phyloP scores from a whole-genome alignment of 176 grass and related monocot species.

The Bromus sterilis region DNA sequence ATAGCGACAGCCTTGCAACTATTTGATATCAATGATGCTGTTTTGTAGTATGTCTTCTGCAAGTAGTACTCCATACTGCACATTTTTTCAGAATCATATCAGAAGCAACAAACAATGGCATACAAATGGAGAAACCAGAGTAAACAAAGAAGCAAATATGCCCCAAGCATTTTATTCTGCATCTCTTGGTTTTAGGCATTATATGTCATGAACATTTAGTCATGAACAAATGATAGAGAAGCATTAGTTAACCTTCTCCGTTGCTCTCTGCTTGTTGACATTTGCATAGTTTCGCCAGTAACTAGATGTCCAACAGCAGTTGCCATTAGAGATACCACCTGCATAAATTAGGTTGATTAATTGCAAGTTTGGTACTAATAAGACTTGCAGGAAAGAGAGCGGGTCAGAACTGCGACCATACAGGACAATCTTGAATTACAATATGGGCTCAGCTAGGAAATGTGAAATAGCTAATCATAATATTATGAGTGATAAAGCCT shows the following conservation, averaged over 20 bases:
- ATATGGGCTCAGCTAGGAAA: neutral
- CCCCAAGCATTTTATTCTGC: neutral
- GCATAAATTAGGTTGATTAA: constrained; percentile 19
- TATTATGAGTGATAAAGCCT: neutral
- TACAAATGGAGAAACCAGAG: constrained; percentile 2
- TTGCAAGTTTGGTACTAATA: neutral
- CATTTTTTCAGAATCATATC: constrained; percentile 15
- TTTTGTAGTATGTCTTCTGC: constrained; percentile 98
- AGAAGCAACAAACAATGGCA: constrained; percentile 20
- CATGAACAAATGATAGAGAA: neutral
- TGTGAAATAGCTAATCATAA: neutral
- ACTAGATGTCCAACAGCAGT: constrained; percentile 89
- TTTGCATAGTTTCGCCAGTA: constrained; percentile 98
- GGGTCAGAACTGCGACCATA: neutral
- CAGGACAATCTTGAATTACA: constrained; percentile 4
- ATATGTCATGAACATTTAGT: neutral
- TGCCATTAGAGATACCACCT: constrained; percentile 89
- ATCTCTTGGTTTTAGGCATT: neutral
- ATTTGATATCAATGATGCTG: constrained; percentile 93
- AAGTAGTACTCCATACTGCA: constrained; percentile 98
- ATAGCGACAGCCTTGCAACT: constrained; percentile 92
- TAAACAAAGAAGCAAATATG: neutral
- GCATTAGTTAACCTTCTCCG: constrained; percentile 52
- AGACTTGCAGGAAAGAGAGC: neutral
- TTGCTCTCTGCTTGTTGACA: constrained; percentile 74